Evolutionary conservation across 139 green algal genomes (phyloP).

Genomic region (Tetratostichococcus sp.): DNA sequence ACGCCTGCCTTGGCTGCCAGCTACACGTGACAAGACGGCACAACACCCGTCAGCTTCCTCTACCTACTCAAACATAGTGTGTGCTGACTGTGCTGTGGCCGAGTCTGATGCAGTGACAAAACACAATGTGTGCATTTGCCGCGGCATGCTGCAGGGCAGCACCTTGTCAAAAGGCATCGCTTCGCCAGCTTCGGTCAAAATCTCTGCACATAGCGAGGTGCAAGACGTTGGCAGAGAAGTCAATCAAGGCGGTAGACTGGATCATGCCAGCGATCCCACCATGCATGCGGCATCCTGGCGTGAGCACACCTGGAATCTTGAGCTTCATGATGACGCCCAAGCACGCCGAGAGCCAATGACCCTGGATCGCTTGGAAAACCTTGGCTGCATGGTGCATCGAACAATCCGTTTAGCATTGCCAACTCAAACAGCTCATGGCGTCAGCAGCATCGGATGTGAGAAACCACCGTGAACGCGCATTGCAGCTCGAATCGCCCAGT

Average conservation of each 20-base stretch:
- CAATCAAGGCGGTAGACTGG: background rate
- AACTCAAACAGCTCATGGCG: no score
- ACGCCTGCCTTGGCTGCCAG: constrained; percentile 17
- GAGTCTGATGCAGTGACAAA: no score
- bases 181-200: constrained; percentile 3
- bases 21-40: background rate
- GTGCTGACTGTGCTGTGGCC: no score
- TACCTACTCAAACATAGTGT: no score
- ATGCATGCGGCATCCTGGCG: no score
- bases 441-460: no score
- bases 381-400: constrained; percentile 4
- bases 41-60: background rate
- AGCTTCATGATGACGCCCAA: constrained; percentile 26
- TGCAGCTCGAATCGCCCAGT: background rate
- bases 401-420: background rate
- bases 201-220: background rate
- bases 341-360: constrained; percentile 25
- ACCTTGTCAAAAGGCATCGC: constrained; percentile 12
- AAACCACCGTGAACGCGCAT: no score
- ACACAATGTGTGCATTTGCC: background rate
- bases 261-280: no score
- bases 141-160: background rate
- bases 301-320: constrained; percentile 4
- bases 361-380: constrained; percentile 23
- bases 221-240: background rate